A percentile compares a stretch with the other conserved stretches of the same genome.
Conservation (phyloP, 768 basidiomycete species). For the Mycena amicta region DNA sequence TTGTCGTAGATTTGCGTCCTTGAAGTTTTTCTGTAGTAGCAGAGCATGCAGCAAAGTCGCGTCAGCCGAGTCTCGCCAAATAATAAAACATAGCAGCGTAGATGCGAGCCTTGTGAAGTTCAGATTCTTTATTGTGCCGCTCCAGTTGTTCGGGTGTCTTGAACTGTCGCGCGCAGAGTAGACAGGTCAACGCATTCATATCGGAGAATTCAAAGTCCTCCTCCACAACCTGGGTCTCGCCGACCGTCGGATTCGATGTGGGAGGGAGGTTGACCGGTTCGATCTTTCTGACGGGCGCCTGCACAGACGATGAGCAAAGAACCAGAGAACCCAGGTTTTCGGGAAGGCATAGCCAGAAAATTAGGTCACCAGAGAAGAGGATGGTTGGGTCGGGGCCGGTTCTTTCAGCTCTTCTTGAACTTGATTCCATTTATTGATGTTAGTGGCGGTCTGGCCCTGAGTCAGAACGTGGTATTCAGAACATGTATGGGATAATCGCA, state of each 20-base stretch:
- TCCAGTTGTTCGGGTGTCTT: slow-evolving; percentile 83
- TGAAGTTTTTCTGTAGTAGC: slow-evolving; percentile 76
- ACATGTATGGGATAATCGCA: slow-evolving; percentile 23
- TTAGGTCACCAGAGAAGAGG: slow-evolving; percentile 37
- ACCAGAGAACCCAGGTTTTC: slow-evolving; percentile 25
- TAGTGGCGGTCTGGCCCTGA: slow-evolving; percentile 69
- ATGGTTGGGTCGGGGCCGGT: slow-evolving; percentile 30
- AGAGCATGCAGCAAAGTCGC: slow-evolving; percentile 19
- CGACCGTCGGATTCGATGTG: slow-evolving; percentile 20
- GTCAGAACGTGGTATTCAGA: background rate
- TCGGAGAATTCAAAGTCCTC: slow-evolving; percentile 85
- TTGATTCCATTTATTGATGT: slow-evolving; percentile 97
- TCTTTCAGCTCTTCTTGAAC: slow-evolving; percentile 85
- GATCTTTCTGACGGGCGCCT: slow-evolving; percentile 28
- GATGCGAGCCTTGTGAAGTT: slow-evolving; percentile 86
- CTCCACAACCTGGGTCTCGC: slow-evolving; percentile 46
- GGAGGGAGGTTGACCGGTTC: slow-evolving; percentile 22
- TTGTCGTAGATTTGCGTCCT: slow-evolving; percentile 71
- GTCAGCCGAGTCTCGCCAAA: slow-evolving; percentile 20
- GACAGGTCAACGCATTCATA: slow-evolving; percentile 69
- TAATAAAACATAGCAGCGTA: slow-evolving; percentile 33
- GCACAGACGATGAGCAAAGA: slow-evolving; percentile 31
- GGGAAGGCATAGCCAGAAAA: slow-evolving; percentile 29
- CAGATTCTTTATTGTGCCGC: slow-evolving; percentile 91
- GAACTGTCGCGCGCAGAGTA: slow-evolving; percentile 93